These are phyloP conservation scores for Fimicolochytrium jonesii DNA, from an alignment of 192 early-diverging fungal genomes.

Conservation along the genomic window DNA sequence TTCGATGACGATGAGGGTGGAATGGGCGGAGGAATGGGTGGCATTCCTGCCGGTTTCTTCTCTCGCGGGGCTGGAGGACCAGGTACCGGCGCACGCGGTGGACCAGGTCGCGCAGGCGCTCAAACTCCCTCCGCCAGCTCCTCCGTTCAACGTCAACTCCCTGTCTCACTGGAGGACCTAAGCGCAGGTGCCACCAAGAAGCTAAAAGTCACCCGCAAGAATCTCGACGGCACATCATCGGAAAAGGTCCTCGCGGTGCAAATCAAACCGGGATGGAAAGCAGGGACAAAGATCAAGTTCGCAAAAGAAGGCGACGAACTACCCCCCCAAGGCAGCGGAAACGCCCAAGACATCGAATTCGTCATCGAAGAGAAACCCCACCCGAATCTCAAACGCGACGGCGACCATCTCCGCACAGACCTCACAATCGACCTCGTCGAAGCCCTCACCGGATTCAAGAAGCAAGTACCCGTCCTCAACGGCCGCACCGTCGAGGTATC, in stretches of 20 bases:
- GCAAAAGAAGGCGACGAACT: conserved; percentile 84
- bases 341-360: conserved; percentile 88
- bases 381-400: conserved; percentile 77
- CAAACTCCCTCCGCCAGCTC: too few species aligned
- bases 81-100: not conserved
- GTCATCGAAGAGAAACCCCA: conserved; percentile 92
- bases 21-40: conserved; percentile 7
- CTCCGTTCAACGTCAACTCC: conserved; percentile 61
- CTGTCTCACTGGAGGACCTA: conserved; percentile 85
- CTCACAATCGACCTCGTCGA: conserved; percentile 72
- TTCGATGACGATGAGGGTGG: conserved; percentile 40
- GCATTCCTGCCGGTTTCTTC: conserved; percentile 45
- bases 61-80: conserved; percentile 20
- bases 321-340: conserved; percentile 31
- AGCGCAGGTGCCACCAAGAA: conserved; percentile 86
- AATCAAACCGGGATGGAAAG: conserved; percentile 95
- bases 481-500: conserved; percentile 65
- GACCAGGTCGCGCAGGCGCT: too few species aligned
- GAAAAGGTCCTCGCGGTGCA: conserved; percentile 84
- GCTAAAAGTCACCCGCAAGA: conserved; percentile 84
- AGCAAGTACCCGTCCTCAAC: conserved; percentile 70
- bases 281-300: conserved; percentile 94
- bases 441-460: conserved; percentile 74
- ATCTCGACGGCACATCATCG: conserved; percentile 40
- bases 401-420: conserved; percentile 66